Percentiles rank a stretch among this genome's conserved stretches.
Evolutionary conservation across 768 basidiomycete genomes (phyloP).

Genomic region (Lenzites betulinus): DNA sequence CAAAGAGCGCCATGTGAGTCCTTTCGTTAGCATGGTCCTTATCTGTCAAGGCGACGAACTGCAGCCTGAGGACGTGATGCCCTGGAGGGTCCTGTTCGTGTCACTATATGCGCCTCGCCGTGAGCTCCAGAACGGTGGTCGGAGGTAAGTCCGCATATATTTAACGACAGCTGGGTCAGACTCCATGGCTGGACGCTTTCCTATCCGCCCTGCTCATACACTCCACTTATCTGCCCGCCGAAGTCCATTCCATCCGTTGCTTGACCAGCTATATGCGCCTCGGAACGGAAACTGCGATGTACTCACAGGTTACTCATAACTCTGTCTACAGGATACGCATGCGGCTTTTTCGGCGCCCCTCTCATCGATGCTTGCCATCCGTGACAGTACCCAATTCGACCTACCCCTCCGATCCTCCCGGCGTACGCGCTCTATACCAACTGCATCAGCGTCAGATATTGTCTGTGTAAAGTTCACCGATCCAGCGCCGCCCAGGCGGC

Average conservation of each 20-base stretch:
- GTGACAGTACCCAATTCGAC: conserved; percentile 46
- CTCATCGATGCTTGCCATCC: conserved; percentile 43
- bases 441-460: conserved; percentile 2
- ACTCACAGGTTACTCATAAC: background rate
- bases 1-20: conserved; percentile 53
- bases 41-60: background rate
- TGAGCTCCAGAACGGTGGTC: no score
- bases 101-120: background rate
- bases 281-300: background rate
- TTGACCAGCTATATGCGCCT: background rate
- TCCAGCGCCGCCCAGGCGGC: background rate
- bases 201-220: background rate
- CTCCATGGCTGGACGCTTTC: background rate
- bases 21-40: background rate
- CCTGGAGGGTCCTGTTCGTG: no score
- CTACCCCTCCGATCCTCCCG: conserved; percentile 26
- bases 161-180: no score
- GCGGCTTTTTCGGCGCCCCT: conserved; percentile 45
- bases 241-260: no score
- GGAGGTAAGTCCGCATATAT: no score
- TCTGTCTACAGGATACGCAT: conserved; percentile 37
- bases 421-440: conserved; percentile 2
- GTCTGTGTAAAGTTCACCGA: conserved; percentile 14
- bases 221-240: no score
- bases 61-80: no score